Evolutionary conservation across 163 green algal species (phyloP).

Genomic region (Chlamydomonas reinhardtii): DNA sequence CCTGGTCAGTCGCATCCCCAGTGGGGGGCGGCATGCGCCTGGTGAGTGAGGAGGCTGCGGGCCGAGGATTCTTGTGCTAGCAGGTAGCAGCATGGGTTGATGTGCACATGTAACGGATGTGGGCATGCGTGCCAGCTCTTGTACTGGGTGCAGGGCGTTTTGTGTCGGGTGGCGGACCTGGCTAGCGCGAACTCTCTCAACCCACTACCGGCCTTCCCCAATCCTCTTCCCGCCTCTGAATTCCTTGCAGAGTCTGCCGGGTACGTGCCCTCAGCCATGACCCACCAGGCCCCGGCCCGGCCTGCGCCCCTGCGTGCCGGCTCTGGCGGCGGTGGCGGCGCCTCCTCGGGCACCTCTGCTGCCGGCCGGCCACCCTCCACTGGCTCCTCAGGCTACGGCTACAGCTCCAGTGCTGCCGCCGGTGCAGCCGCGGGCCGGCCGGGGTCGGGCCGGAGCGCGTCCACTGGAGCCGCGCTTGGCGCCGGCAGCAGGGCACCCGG

Average conservation of each 20-base stretch:
- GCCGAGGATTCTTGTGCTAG: no score
- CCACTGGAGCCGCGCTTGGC: neutral
- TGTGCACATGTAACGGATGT: no score
- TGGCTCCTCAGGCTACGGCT: neutral
- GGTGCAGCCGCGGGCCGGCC: neutral
- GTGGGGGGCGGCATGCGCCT: no score
- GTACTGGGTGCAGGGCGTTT: no score
- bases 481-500: neutral
- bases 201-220: no score
- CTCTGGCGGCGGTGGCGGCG: neutral
- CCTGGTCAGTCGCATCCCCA: conserved; percentile 24
- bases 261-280: conserved; percentile 34
- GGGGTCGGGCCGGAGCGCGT: neutral
- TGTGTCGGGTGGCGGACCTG: no score
- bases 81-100: no score
- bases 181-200: no score
- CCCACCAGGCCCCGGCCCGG: conserved; percentile 1
- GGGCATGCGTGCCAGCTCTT: no score
- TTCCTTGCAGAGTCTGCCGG: neutral
- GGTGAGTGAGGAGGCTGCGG: no score
- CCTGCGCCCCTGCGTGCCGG: neutral
- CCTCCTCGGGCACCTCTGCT: neutral
- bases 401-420: neutral
- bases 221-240: no score
- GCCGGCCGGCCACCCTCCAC: neutral